Conservation (phyloP, 352 stramenopile genomes). For the Globisporangium heterothallicum region DNA sequence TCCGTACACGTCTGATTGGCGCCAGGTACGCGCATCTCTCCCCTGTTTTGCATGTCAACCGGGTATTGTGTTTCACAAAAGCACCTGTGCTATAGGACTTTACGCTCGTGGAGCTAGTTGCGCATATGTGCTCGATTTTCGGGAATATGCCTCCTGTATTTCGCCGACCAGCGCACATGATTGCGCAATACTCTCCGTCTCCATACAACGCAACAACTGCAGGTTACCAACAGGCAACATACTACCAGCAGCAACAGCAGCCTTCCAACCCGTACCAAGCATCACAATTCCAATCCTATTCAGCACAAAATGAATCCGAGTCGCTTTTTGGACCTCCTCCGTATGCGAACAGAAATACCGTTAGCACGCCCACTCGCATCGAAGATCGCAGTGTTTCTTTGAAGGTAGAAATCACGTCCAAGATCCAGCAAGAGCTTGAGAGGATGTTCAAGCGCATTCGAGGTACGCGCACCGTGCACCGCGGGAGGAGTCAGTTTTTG, state of each 20-base stretch:
- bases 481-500: too few relatives aligned
- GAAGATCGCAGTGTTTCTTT: constrained; percentile 48
- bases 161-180: constrained; percentile 46
- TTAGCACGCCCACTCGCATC: constrained; percentile 1
- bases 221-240: constrained; percentile 20
- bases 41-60: too few relatives aligned
- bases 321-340: constrained; percentile 40
- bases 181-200: constrained; percentile 27
- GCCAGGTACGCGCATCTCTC: constrained; percentile 43
- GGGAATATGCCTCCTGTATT: constrained; percentile 84
- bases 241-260: constrained; percentile 41
- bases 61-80: background rate
- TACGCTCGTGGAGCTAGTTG: constrained; percentile 79
- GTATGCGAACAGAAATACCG: background rate
- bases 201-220: constrained; percentile 21
- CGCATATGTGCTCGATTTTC: constrained; percentile 88
- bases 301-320: constrained; percentile 15
- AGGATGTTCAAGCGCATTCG: constrained; percentile 76
- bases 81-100: constrained; percentile 39
- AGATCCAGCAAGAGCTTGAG: constrained; percentile 77
- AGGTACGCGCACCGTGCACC: too few relatives aligned
- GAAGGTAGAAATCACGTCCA: constrained; percentile 71
- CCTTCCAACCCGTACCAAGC: constrained; percentile 10
- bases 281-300: constrained; percentile 21
- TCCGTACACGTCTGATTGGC: constrained; percentile 81